Base-by-base conservation (phyloP, 1,139 yeast species). In the Kurtzmaniella quercitrusa region DNA sequence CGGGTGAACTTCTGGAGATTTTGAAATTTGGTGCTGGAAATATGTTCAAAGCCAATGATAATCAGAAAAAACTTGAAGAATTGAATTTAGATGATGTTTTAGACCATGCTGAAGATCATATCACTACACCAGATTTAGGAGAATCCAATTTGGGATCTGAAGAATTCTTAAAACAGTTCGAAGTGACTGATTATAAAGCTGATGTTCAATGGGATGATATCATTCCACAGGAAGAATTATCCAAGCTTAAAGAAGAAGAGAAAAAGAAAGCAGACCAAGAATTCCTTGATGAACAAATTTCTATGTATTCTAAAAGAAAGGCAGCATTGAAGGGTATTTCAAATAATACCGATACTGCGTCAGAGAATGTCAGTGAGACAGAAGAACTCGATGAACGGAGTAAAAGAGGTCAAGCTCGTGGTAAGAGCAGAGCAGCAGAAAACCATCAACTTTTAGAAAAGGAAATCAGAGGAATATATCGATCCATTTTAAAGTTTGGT, bases 121-220 rank as follows among this genome's bases (percentile, higher is more conserved):
- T 85, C 18, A 93, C 98, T 1, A 87, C 98, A 0, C 98, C 98
- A 0, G 98, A 93, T 42, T 66, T 93, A 21, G 98, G 98, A 7
- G 98, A 94, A 59, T 88, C 96, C 14, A 95, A 93, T 58, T 74
- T 94, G 48, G 99, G 99, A 48, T 96, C 98, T 42, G 99, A 94
- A 64, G 99, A 94, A 65, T 94, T 94, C 60, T 77, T 94, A 66
- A 89, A 82, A 58, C 99, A 94, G 65, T 94, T 94, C 63, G 98
- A 94, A 65, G 98, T 94, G 44, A 94, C 98, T 1, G 98, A 94
- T 63, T 94, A 91, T 65, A 94, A 94, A 65, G 98, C 98, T 0
- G 98, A 94, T 62, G 90, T 93, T 47, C 95, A 90, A 53, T 94
- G 99, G 99, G 98, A 94, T 67, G 99, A 94, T 62, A 94, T 94